These are phyloP conservation scores for Mesotaenium endlicherianum DNA, from an alignment of 139 green algal genomes.

Conservation along the genomic window DNA sequence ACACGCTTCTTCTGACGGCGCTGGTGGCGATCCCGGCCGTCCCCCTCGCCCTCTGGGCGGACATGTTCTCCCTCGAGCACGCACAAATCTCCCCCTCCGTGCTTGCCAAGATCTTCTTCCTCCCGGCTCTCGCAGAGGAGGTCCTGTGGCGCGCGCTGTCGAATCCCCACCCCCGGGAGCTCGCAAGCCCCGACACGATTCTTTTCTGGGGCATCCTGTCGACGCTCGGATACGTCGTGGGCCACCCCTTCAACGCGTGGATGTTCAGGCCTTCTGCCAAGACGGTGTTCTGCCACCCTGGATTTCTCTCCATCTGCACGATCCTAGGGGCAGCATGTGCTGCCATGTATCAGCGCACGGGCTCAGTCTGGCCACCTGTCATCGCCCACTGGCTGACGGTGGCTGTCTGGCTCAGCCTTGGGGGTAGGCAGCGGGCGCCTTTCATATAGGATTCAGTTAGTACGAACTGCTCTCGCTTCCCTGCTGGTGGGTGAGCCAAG, in stretches of 20 bases:
- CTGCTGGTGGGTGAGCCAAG: no score
- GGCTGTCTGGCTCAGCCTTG: slow-evolving; percentile 24
- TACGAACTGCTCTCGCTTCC: no score
- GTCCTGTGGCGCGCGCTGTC: neutral
- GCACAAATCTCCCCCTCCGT: neutral
- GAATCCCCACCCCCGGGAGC: slow-evolving; percentile 18
- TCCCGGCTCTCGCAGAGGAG: slow-evolving; percentile 12
- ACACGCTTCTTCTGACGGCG: neutral
- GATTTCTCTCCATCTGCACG: slow-evolving; percentile 3
- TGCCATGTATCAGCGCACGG: neutral
- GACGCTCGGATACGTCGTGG: neutral
- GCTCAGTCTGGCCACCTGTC: slow-evolving; percentile 27
- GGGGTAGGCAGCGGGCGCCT: slow-evolving; percentile 5
- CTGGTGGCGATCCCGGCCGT: neutral
- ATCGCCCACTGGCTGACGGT: slow-evolving; percentile 17
- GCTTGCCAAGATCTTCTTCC: neutral
- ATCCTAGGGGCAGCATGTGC: neutral
- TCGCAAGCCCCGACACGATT: neutral
- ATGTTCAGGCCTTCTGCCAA: neutral
- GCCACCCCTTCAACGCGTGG: neutral
- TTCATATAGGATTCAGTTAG: no score
- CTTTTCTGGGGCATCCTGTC: slow-evolving; percentile 24
- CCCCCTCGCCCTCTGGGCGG: neutral
- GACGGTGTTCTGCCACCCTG: slow-evolving; percentile 12
- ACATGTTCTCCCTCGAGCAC: neutral